phyloP scores from a whole-genome alignment of 495 filamentous ascomycete species.

The Hypoxylon perforatum region DNA sequence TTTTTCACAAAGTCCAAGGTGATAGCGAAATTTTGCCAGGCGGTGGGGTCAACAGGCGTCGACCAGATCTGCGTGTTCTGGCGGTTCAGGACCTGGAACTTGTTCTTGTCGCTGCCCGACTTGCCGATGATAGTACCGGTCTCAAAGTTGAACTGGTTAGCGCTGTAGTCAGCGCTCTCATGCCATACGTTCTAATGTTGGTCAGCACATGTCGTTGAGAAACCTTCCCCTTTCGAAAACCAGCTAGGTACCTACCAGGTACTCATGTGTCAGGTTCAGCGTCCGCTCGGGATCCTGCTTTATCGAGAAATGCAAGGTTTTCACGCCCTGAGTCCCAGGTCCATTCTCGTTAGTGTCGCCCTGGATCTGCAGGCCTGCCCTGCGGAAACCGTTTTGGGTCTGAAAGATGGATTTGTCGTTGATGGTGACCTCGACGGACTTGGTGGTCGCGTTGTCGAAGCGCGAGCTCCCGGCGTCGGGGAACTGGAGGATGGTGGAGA shows the following conservation, averaged over 20 bases:
- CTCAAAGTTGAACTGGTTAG: constrained; percentile 68
- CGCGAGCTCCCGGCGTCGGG: constrained; percentile 50
- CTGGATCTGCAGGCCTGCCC: constrained; percentile 63
- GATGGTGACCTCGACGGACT: constrained; percentile 61
- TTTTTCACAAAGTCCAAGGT: constrained; percentile 63
- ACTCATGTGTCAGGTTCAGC: constrained; percentile 67
- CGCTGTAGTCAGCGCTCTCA: constrained; percentile 63
- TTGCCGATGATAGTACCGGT: constrained; percentile 60
- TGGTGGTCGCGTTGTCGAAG: constrained; percentile 55
- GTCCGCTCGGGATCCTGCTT: constrained; percentile 57
- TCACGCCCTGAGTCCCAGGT: constrained; percentile 58
- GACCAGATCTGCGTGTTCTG: constrained; percentile 61
- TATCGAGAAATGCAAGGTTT: constrained; percentile 66
- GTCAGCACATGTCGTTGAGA: constrained; percentile 2
- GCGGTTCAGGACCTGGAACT: constrained; percentile 59
- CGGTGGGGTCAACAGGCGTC: constrained; percentile 51
- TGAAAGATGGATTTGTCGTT: constrained; percentile 65
- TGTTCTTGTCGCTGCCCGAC: constrained; percentile 55
- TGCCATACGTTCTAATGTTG: constrained; percentile 62
- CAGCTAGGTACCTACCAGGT: constrained; percentile 47
- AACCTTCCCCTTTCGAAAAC: neutral
- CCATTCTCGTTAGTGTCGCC: constrained; percentile 59
- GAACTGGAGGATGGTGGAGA: constrained; percentile 58
- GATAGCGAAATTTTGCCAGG: constrained; percentile 70
- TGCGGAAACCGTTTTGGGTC: constrained; percentile 65